Percentiles rank a stretch among this genome's conserved stretches.
Evolutionary conservation across 148 eudicot species (phyloP).

Genomic region (Nyssa sinensis): DNA sequence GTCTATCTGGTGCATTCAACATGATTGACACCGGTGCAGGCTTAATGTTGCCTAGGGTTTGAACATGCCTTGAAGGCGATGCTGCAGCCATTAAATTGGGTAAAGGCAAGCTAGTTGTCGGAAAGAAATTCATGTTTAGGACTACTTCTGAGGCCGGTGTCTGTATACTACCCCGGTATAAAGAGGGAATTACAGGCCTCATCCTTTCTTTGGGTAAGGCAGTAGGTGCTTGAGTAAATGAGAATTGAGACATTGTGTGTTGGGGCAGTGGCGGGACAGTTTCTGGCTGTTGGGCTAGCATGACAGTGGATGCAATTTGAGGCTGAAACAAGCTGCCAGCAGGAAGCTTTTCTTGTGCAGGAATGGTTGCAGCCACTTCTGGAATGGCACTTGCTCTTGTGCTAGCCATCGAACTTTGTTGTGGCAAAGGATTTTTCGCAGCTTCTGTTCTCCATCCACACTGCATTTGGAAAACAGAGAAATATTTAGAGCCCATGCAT

Average conservation of each 20-base stretch:
- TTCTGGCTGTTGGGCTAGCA: conserved; percentile 9
- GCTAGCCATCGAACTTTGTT: conserved; percentile 22
- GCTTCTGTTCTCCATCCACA: conserved; percentile 56
- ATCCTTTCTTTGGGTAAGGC: conserved; percentile 7
- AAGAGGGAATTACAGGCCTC: not conserved
- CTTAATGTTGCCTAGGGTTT: conserved; percentile 1
- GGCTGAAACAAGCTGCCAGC: conserved; percentile 7
- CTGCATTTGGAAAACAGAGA: too few species aligned
- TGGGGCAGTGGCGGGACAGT: not conserved
- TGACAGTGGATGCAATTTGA: conserved; percentile 10
- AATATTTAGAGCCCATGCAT: not conserved
- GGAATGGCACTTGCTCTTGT: conserved; percentile 14
- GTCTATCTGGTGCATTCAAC: not conserved
- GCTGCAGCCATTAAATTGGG: conserved; percentile 5
- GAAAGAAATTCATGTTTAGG: not conserved
- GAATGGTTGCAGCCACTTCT: conserved; percentile 15
- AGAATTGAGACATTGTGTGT: conserved; percentile 10
- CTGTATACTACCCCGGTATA: too few species aligned
- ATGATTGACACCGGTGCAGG: not conserved
- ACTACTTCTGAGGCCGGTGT: not conserved
- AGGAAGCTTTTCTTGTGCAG: conserved; percentile 27
- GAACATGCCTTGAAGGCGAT: not conserved
- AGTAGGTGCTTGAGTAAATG: conserved; percentile 17
- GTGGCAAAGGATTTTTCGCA: conserved; percentile 72
- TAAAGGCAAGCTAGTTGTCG: not conserved